Evolutionary conservation across 495 filamentous ascomycete species (phyloP), one percentile per base, ranked within the genome.

Genomic region (Articulospora tetracladia): DNA sequence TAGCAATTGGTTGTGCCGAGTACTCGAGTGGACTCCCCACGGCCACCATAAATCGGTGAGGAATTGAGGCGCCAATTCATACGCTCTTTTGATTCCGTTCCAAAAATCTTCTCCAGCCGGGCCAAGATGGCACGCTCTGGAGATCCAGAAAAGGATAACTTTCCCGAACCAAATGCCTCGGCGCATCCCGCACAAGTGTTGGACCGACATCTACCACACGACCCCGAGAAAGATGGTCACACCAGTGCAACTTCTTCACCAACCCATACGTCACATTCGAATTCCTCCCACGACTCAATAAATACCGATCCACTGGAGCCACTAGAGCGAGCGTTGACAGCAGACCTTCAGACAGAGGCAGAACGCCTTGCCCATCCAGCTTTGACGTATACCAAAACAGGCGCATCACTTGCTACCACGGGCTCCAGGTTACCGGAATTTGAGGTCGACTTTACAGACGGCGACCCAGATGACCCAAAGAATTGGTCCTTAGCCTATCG

Each of bases 401-500:
- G 46, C 12, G 83, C 83, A 7, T 84, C 83, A 30, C 70, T 84
- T 54, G 76, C 73, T 11, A 90, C 85, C 12, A 77, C 78, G 50
- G 81, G 76, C 22, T 87, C 86, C 1, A 72, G 79, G 2, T 78
- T 85, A 61, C 84, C 88, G 1, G 80, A 82, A 25, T 93, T 83
- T 68, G 92, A 97, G 67, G 83, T 97, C 25, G 83, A 83, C 61
- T 93, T 89, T 72, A 81, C 84, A 20, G 77, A 77, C 0, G 78
- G 84, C 13, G 89, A 95, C 63, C 77, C 76, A 1, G 77, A 80
- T 17, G 90, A 94, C 68, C 91, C 92, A 19, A 77, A 79, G 62
- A 90, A 92, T 69, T 96, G 91, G 92, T 71, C 83, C 0, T 54
- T 88, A 20, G 78, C 70, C 72, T 90, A 91, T 70, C 87, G 87